Base-by-base conservation (phyloP, 176 grass and related monocot genomes). In the Hordeum marinum region DNA sequence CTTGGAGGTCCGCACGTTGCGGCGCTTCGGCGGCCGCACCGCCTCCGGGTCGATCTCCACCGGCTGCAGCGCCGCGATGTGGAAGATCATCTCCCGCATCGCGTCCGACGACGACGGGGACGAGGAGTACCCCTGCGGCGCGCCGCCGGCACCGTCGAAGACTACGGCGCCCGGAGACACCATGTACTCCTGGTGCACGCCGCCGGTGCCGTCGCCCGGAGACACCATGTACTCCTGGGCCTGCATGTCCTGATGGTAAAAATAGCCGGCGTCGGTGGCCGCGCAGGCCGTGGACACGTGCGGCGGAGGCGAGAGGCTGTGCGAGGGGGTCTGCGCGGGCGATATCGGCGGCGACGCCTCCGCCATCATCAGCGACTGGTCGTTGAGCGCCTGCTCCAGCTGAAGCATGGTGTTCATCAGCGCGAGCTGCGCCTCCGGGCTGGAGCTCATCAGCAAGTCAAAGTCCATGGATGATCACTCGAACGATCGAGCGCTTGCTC, bases 31-130 rank as follows among this genome's bases (percentile, higher is more conserved):
- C 0, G 93, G 96, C 1, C 90, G 90, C 76, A 83, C 91, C 26
- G 91, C 50, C 93, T 89, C 95, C 37, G 85, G 87, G 72, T 98
- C 90, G 71, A 90, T 71, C 63, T 93, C 80, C 78, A 98, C 89
- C 66, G 95, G 95, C 80, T 98, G 95, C 87, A 98, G 92, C 66
- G 93, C 95, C 1, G 93, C 93, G 58, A 98, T 86, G 63, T 87
- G 95, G 87, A 95, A 98, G 72, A 98, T 92, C 83, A 90, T 90
- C 82, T 95, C 93, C 3, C 93, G 84, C 95, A 98, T 98, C 50
- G 85, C 78, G 55, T 80, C 85, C 72, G 81, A 79, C 66, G 88
- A 68, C 25, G 60, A 3, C 87, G 80, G 52, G 7, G 52, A 55
- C 48, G 88, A 57, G 45, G 62, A 7, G 71, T 74, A 74, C 41